Base-by-base conservation (phyloP, 768 basidiomycete species). In the Tephrocybe sp. region DNA sequence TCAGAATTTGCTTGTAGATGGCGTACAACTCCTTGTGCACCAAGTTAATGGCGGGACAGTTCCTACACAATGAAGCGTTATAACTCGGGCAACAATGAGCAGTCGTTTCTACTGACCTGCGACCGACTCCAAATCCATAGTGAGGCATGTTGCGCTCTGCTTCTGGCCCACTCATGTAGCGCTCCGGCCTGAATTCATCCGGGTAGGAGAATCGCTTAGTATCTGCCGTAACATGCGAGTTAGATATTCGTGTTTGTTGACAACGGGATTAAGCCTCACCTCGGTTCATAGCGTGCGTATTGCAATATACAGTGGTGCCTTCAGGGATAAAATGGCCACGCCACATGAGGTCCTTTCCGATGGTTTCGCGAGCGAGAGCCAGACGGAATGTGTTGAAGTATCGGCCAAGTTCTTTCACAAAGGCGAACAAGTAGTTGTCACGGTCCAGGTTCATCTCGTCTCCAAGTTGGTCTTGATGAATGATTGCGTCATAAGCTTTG, bases 381-480 rank as follows among this genome's bases (percentile, higher is more conserved):
- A 58, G 50, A 3, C 57, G 50, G 47, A 58, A 55, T 6, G 57
- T 58, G 12, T 55, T 55, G 21, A 55, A 58, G 25, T 58, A 58
- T 7, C 57, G 50, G 4, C 57, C 57, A 26, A 45, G 36, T 39
- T 58, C 57, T 47, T 58, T 58, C 4, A 55, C 50, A 17, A 58
- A 58, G 10, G 57, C 57, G 21, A 47, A 38, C 12, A 58, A 33
- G 28, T 58, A 58, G 43, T 55, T 48, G 24, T 58, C 51, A 2
- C 40, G 41, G 10, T 58, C 51, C 8, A 47, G 7, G 28, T 26
- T 53, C 33, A 55, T 45, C n/a, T 20, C 39, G 18, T 54, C 57
- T 18, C 48, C 46, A 1, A 50, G 50, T 15, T 41, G 41, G 10
- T 55, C 57, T 18, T 54, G 57, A 21, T 7, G 33, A 33, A 52